Conservation (phyloP, 2,329 filamentous ascomycete genomes). For the Didymella arachidicola region DNA sequence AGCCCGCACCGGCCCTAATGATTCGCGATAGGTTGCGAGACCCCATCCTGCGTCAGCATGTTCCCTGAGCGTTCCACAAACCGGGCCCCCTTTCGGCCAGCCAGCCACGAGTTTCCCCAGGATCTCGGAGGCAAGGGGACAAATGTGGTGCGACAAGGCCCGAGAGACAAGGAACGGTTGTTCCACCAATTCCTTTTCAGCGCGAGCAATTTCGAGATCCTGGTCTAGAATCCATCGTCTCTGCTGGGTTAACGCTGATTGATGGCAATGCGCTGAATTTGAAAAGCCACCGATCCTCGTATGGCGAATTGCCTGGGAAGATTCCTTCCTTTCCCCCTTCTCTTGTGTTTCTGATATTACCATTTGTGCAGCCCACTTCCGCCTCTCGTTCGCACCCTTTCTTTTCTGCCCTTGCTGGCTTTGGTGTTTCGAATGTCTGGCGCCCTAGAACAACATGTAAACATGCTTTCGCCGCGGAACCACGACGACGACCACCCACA, state of each 20-base stretch:
- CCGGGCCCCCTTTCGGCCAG: conserved; percentile 25
- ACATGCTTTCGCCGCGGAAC: conserved; percentile 36
- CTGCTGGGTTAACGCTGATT: conserved; percentile 20
- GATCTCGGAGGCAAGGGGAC: conserved; percentile 28
- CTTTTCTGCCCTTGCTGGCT: conserved; percentile 15
- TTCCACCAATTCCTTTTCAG: conserved; percentile 40
- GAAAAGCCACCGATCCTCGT: conserved; percentile 32
- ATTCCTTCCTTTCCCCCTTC: conserved; percentile 24
- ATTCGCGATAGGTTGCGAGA: conserved; percentile 14
- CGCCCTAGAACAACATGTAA: conserved; percentile 28
- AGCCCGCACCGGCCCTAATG: conserved; percentile 9
- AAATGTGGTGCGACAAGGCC: conserved; percentile 26
- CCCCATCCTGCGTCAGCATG: conserved; percentile 19
- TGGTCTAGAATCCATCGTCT: conserved; percentile 29
- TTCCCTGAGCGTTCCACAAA: conserved; percentile 19
- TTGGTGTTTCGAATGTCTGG: conserved; percentile 19
- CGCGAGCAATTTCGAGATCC: conserved; percentile 27
- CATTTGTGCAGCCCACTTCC: conserved; percentile 12
- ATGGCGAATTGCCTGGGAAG: conserved; percentile 18
- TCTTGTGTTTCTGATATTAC: conserved; percentile 23
- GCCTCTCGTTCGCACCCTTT: conserved; percentile 19
- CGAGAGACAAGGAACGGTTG: conserved; percentile 27
- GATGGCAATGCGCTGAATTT: conserved; percentile 24
- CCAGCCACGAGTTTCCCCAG: conserved; percentile 32
- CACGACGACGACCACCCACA: conserved; percentile 27